A percentile compares a stretch with the other conserved stretches of the same genome.
Evolutionary conservation across 148 eudicot genomes (phyloP).

Genomic region (Silene conica): DNA sequence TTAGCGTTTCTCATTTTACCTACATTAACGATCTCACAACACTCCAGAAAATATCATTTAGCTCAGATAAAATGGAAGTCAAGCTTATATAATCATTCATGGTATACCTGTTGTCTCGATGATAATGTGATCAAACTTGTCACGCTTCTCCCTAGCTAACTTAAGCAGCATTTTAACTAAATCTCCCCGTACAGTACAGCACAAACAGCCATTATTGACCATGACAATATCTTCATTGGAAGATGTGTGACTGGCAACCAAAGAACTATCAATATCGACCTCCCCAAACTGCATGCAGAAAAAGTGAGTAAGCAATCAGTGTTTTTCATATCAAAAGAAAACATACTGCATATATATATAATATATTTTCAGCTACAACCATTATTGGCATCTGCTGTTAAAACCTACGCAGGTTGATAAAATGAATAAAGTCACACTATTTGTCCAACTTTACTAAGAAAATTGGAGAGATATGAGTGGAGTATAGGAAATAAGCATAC

Average conservation of each 20-base stretch:
- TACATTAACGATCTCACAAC: not conserved
- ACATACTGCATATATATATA: not conserved
- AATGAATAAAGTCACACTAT: not conserved
- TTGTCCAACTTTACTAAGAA: no score
- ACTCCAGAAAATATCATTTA: not conserved
- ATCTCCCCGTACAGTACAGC: slow-evolving; percentile 96
- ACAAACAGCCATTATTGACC: slow-evolving; percentile 94
- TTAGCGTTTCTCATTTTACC: not conserved
- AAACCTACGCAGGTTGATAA: not conserved
- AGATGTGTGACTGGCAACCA: slow-evolving; percentile 90
- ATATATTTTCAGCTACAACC: not conserved
- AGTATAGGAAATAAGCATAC: not conserved
- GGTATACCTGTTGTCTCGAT: slow-evolving; percentile 87
- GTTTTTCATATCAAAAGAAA: not conserved
- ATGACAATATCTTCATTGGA: slow-evolving; percentile 85
- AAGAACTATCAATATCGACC: slow-evolving; percentile 92
- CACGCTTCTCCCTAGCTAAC: slow-evolving; percentile 69
- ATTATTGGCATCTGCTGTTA: not conserved
- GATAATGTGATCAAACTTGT: slow-evolving; percentile 87
- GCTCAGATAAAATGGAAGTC: not conserved
- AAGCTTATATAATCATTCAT: not conserved
- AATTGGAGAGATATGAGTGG: no score
- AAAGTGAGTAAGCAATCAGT: slow-evolving; percentile 5
- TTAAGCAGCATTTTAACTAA: slow-evolving; percentile 80
- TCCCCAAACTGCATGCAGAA: slow-evolving; percentile 70